Base-by-base conservation (phyloP, 1,139 yeast genomes). In the Ogataea hybrid region DNA sequence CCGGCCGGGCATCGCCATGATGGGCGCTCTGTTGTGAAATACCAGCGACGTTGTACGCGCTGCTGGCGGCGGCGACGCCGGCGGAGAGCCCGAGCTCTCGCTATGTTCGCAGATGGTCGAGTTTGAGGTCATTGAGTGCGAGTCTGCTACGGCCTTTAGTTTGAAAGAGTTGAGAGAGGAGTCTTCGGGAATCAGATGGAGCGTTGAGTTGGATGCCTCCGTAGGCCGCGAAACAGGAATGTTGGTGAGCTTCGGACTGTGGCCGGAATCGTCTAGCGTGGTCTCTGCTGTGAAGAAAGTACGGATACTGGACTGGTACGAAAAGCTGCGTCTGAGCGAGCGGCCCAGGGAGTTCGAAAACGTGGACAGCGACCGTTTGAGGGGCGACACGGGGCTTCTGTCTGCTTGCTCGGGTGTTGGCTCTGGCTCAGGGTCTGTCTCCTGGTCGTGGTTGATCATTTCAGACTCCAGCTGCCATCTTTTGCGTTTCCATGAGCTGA, bases 401-500 rank as follows among this genome's bases (percentile, higher is more conserved):
- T 20, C 21, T 23, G 25, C 34, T 15, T 15, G 39, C n/a, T 43
- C 17, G 39, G 41, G 18, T 6, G 18, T 17, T 17, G 18, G 20
- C 3, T 18, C 20, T 7, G 9, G 21, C 21, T 20, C 21, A 1
- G 9, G 9, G 21, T 20, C 21, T 7, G 21, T 20, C 8, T 20
- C 21, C 21, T 20, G 21, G 21, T 20, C 21, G 9, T 20, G 21
- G 21, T 7, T 20, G 25, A 43, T 44, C 41, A 63, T 63, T 7
- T 42, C 37, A 2, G 38, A 27, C 37, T 75, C 79, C 50, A 66
- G 75, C 43, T 71, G 71, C 46, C 71, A 72, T 49, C 81, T 62
- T 53, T 77, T 77, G 30, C 68, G 65, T 31, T 69, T 70, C 81
- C 81, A 77, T 9, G 79, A 74, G 44, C 69, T 71, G 18, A 77